A percentile compares a stretch with the other conserved stretches of the same genome.
Conservation (phyloP, 2,329 filamentous ascomycete genomes). For the Alternaria consortialis region DNA sequence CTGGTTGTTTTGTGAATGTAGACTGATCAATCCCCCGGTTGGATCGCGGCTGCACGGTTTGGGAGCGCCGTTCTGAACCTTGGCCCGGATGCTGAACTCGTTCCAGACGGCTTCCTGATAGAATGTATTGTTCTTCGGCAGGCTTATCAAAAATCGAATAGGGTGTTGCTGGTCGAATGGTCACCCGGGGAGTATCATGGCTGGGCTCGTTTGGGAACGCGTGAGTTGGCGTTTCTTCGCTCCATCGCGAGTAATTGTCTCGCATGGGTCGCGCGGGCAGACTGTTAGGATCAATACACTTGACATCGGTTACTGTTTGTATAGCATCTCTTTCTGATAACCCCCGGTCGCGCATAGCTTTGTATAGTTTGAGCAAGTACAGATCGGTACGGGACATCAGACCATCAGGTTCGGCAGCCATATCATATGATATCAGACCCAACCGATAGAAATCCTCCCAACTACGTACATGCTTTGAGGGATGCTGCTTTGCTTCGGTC, state of each 20-base stretch:
- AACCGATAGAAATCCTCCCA: background rate
- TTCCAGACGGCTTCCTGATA: background rate
- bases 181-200: background rate
- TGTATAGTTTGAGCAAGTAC: background rate
- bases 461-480: background rate
- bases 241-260: background rate
- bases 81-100: background rate
- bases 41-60: background rate
- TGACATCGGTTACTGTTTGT: background rate
- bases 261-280: background rate
- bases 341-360: background rate
- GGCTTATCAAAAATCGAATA: background rate
- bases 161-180: background rate
- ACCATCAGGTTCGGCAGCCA: background rate
- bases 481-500: background rate
- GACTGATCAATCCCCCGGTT: background rate
- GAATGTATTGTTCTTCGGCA: background rate
- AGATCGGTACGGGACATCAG: background rate
- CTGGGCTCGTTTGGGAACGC: background rate
- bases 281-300: background rate
- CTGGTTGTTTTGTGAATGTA: background rate
- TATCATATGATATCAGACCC: background rate
- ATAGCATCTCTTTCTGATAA: background rate
- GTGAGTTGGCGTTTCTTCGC: background rate
- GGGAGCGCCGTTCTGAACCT: background rate